Conservation (phyloP, 2,329 filamentous ascomycete genomes). For the Verticillium longisporum region DNA sequence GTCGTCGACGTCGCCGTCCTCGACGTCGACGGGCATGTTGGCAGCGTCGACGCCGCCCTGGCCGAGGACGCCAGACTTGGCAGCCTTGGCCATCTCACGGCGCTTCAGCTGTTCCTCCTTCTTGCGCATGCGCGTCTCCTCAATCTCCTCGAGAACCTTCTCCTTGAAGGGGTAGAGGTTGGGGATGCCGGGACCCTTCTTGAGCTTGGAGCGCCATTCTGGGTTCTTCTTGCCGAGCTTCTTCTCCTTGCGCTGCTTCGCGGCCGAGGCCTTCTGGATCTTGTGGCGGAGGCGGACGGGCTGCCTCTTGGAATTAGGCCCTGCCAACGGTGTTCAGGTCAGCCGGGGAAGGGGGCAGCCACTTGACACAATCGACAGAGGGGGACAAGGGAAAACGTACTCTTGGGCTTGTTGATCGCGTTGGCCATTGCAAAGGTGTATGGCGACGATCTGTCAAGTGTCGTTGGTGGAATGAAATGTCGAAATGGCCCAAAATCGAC, state of each 20-base stretch:
- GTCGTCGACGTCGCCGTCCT: slow-evolving; percentile 36
- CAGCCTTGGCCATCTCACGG: slow-evolving; percentile 65
- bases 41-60: slow-evolving; percentile 36
- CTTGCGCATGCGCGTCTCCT: slow-evolving; percentile 76
- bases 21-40: slow-evolving; percentile 36
- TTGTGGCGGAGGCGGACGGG: slow-evolving; percentile 88
- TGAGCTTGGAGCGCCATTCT: slow-evolving; percentile 89
- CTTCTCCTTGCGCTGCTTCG: slow-evolving; percentile 84
- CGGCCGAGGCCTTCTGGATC: slow-evolving; percentile 85
- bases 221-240: slow-evolving; percentile 95
- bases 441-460: not conserved
- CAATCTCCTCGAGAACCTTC: slow-evolving; percentile 87
- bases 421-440: slow-evolving; percentile 38
- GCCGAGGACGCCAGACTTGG: slow-evolving; percentile 39
- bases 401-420: slow-evolving; percentile 48
- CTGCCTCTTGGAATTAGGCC: slow-evolving; percentile 90
- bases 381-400: slow-evolving; percentile 25
- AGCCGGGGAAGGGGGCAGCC: not conserved
- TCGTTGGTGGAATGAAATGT: not conserved
- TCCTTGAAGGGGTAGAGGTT: slow-evolving; percentile 98
- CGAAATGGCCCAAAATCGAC: not conserved
- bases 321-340: slow-evolving; percentile 33
- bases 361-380: not conserved
- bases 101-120: slow-evolving; percentile 68
- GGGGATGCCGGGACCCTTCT: slow-evolving; percentile 97